Conservation (phyloP, 2,329 filamentous ascomycete species). For the Aspergillus sp. region DNA sequence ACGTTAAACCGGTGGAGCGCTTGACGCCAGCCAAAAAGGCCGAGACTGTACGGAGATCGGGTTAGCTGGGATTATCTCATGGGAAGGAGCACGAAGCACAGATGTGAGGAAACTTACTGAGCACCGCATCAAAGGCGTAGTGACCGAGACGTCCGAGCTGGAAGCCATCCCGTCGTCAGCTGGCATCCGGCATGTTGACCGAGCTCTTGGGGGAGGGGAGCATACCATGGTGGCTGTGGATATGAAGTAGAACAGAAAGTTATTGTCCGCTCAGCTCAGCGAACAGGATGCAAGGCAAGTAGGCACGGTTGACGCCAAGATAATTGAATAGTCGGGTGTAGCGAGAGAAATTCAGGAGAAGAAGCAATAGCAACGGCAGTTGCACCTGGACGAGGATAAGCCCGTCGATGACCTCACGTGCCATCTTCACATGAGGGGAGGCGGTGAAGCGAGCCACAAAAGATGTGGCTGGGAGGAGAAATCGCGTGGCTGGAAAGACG, state of each 20-base stretch:
- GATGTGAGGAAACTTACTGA: conserved; percentile 60
- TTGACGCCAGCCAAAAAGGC: conserved; percentile 96
- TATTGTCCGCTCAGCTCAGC: too few relatives aligned
- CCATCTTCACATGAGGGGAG: conserved; percentile 14
- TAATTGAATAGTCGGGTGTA: neutral
- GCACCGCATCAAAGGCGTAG: conserved; percentile 93
- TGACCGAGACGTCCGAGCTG: conserved; percentile 90
- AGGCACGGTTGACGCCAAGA: neutral
- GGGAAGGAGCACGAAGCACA: neutral
- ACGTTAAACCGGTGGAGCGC: conserved; percentile 96
- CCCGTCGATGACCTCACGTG: conserved; percentile 10
- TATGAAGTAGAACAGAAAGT: too few relatives aligned
- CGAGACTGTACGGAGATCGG: conserved; percentile 66
- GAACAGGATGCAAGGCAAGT: neutral
- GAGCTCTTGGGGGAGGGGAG: neutral
- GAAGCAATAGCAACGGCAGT: neutral
- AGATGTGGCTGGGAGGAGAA: neutral
- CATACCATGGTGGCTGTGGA: conserved; percentile 9
- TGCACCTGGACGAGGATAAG: neutral
- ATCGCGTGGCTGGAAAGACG: neutral
- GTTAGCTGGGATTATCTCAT: conserved; percentile 6
- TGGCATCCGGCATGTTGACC: neutral
- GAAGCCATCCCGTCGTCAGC: neutral
- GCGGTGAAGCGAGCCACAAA: conserved; percentile 9
- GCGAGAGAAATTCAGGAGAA: neutral